Base-by-base conservation (phyloP, 345 rosid genomes). In the Heritiera littoralis region DNA sequence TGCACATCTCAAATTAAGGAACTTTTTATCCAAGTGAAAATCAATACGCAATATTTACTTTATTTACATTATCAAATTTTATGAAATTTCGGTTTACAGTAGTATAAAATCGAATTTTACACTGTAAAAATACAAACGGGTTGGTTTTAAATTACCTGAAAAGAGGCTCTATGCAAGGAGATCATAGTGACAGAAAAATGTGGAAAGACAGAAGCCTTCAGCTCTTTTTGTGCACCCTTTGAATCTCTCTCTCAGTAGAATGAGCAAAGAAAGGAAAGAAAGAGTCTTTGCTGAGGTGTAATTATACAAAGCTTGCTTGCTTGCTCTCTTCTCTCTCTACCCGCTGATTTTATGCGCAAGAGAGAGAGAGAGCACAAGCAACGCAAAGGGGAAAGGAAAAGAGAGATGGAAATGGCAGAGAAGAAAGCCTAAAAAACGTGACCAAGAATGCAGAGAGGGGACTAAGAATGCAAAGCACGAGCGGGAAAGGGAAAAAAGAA, bases 131-230 rank as follows among this genome's bases (percentile, higher is more conserved):
- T 38, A 32, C 68, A 40, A 55, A 67, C n/a, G 80, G 72, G 48
- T 54, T 52, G 76, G 82, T 74, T 35, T 23, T 61, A 82, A 58
- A 78, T 77, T 85, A 89, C 92, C 89, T 87, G 82, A 80, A 84
- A 89, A 23, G 81, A 72, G 84, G 86, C 83, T 79, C 85, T 59
- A 67, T 70, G 86, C 79, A 88, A 80, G 52, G 94, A 88, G 77
- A 82, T 80, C 94, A 89, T 90, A 79, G 86, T 79, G 86, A 59
- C 30, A 68, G 77, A 74, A 58, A 81, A 68, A 75, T 70, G 79
- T 77, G 81, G 78, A 49, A 51, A 64, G 67, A 83, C 77, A 67
- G 2, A 76, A 75, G 78, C 56, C 75, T 78, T 28, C 6, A 55
- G 18, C 79, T 79, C 2, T 55, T 49, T 80, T 52, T 5, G 28